Conservation (phyloP, 495 filamentous ascomycete species). For the Saxophila tyrrhenica region DNA sequence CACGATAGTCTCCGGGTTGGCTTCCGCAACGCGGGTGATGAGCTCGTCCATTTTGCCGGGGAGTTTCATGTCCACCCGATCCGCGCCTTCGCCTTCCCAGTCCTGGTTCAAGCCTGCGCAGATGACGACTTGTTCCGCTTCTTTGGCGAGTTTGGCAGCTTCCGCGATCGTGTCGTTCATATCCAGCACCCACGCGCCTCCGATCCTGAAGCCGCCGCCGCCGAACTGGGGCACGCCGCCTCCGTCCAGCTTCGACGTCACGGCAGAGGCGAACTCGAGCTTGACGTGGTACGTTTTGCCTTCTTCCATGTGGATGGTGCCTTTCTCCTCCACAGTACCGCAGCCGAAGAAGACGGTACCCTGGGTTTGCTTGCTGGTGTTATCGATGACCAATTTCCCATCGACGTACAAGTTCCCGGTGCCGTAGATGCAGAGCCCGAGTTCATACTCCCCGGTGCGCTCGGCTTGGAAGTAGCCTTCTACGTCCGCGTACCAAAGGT, state of each 20-base stretch:
- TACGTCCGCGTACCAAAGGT: constrained; percentile 50
- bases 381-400: constrained; percentile 60
- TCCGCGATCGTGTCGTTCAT: constrained; percentile 53
- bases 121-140: constrained; percentile 63
- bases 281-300: constrained; percentile 49
- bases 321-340: constrained; percentile 50
- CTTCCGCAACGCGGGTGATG: constrained; percentile 54
- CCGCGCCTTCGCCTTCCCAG: constrained; percentile 84
- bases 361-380: constrained; percentile 47
- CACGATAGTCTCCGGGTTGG: constrained; percentile 63
- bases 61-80: constrained; percentile 73
- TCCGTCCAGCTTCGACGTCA: constrained; percentile 47
- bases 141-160: constrained; percentile 50
- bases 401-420: constrained; percentile 60
- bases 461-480: constrained; percentile 49
- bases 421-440: constrained; percentile 66
- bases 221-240: constrained; percentile 40
- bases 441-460: constrained; percentile 56
- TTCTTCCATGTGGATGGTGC: constrained; percentile 43
- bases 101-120: constrained; percentile 71
- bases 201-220: constrained; percentile 68
- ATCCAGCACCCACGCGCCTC: constrained; percentile 57
- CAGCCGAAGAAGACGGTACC: constrained; percentile 52
- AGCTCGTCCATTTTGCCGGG: constrained; percentile 68
- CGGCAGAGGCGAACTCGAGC: constrained; percentile 53